Evolutionary conservation across 495 filamentous ascomycete species (phyloP), one percentile per base, ranked within the genome.

Genomic region (Hypoxylon crocopeplum): DNA sequence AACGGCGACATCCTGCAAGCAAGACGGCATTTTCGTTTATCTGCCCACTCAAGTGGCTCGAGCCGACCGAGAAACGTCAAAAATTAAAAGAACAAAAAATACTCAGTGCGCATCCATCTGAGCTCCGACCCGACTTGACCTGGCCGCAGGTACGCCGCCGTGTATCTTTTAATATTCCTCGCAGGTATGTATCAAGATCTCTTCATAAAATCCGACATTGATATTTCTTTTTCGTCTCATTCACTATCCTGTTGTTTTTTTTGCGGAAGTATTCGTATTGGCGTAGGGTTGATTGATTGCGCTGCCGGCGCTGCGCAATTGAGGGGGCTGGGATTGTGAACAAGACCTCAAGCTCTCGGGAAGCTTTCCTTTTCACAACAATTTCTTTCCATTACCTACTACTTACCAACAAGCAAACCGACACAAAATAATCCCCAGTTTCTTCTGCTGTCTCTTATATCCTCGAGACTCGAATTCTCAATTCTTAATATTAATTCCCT

Each of bases 301-400:
- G 46, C 40, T 45, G 55, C 39, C 50, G 40, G 33, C 42, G 42
- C 40, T 21, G 48, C 39, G 55, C 55, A 64, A 64, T 51, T 64
- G 61, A 64, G 61, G 61, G 61, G 61, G 61, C 49, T 64, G 61
- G 61, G 61, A 59, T 59, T n/a, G n/a, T n/a, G n/a, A n/a, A n/a
- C n/a, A n/a, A n/a, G n/a, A n/a, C n/a, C n/a, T n/a, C n/a, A n/a
- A n/a, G n/a, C n/a, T n/a, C 48, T 48, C 24, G 16, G 19, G 20
- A 50, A 51, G 34, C 44, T 48, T 22, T 33, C 16, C 45, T 34
- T 48, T 25, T 33, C 13, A n/a, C n/a, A n/a, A n/a, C n/a, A n/a
- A n/a, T 27, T 15, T 39, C 33, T 27, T 25, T 27, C 24, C 48
- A 50, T n/a, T n/a, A 29, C 20, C 38, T 27, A 16, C 33, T 27